Base-by-base conservation (phyloP, 306 rosid species). In the Trifolium repens region DNA sequence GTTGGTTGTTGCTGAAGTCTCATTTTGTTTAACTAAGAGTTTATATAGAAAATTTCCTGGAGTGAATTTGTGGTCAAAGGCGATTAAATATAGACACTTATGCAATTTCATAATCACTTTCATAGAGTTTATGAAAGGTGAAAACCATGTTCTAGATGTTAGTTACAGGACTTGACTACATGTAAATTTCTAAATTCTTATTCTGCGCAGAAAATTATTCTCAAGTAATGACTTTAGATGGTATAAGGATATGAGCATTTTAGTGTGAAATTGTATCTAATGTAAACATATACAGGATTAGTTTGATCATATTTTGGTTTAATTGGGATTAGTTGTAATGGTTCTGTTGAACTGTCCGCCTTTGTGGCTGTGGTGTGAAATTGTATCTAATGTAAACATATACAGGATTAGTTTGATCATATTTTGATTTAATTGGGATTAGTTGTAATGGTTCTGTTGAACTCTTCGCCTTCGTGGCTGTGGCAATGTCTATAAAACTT, bases 391-490 rank as follows among this genome's bases (percentile, higher is more conserved):
- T 43, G 26, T 49, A 78, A 40, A 63, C 14, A 65, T 37, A 22
- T 4, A 40, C 15, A 27, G 30, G 40, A 65, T 40, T 9, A 15
- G 42, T 60, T 50, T 30, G 8, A 22, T 49, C 3, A 26, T 37
- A 64, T 74, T 37, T 37, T 37, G 8, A 27, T 68, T 35, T 53
- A 39, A 70, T 42, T 52, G 27, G 15, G 71, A 60, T 67, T 69
- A 7, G 9, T 15, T 68, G 61, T 65, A 8, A 27, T 70, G 34
- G 47, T 19, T 40, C 46, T 52, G 8, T 69, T 19, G 5, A 8
- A n/a, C 22, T 68, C 22, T 62, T 32, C 30, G 43, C 66, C 53
- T 42, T 72, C 37, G 43, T 57, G 46, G 16, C 67, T 60, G 46
- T 58, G 14, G 26, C 46, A 47, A 37, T 63, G 40, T 49, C 37